Percentiles rank a stretch among this genome's conserved stretches.
These are phyloP conservation scores for Calonectria crousiana DNA, from an alignment of 2,329 filamentous ascomycete genomes.

Conservation along the genomic window DNA sequence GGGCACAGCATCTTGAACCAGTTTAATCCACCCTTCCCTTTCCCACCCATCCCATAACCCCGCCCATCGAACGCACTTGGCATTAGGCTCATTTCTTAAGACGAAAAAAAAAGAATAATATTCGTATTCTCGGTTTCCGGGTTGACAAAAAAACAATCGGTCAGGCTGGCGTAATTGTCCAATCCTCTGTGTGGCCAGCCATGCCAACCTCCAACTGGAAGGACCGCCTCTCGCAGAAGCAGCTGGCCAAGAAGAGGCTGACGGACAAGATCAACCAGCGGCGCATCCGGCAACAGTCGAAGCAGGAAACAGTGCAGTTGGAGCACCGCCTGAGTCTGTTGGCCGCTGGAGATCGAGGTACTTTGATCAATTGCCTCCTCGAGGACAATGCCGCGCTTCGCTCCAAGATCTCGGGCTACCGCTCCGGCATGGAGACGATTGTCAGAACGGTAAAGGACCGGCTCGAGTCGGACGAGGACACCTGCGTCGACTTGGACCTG, in stretches of 20 bases:
- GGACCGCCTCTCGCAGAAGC: neutral
- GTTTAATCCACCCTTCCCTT: neutral
- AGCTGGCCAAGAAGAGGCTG: neutral
- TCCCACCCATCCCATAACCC: neutral
- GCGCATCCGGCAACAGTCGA: neutral
- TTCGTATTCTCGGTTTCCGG: neutral
- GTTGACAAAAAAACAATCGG: neutral
- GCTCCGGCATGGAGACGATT: neutral
- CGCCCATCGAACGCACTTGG: neutral
- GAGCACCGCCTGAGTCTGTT: neutral
- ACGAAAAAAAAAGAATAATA: neutral
- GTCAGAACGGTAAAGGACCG: neutral
- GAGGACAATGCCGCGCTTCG: neutral
- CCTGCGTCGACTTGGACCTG: neutral
- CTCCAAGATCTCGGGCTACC: neutral
- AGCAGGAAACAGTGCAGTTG: neutral
- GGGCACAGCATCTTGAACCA: neutral
- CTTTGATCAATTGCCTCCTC: neutral
- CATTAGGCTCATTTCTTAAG: neutral
- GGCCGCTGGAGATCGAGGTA: neutral
- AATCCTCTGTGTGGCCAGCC: neutral
- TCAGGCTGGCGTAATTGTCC: neutral
- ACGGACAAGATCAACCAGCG: neutral
- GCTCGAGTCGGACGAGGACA: neutral
- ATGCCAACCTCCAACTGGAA: neutral